Conservation (phyloP, 2,329 filamentous ascomycete genomes). For the Penicillium sp. region DNA sequence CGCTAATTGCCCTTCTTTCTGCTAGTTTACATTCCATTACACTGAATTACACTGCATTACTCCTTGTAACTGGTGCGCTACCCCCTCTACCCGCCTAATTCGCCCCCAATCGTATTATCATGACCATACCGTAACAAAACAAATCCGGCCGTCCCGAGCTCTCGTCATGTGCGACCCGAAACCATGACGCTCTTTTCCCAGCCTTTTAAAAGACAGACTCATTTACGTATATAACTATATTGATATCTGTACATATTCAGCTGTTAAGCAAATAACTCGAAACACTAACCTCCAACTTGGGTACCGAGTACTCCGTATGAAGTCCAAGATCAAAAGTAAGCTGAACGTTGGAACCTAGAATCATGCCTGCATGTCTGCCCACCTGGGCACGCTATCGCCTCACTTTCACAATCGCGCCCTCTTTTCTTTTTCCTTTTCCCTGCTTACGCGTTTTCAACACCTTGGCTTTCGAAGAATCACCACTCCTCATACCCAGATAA, state of each 20-base stretch:
- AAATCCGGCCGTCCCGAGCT: slow-evolving; percentile 9
- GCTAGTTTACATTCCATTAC: slow-evolving; percentile 5
- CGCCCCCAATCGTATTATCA: slow-evolving; percentile 1
- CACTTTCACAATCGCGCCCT: slow-evolving; percentile 1
- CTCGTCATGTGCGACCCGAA: slow-evolving; percentile 10
- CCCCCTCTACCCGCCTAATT: background rate
- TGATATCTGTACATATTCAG: too few relatives aligned
- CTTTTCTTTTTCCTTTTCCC: background rate
- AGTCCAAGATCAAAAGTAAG: too few relatives aligned
- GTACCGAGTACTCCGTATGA: too few relatives aligned
- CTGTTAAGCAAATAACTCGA: too few relatives aligned
- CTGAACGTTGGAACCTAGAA: too few relatives aligned
- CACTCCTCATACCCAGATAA: background rate
- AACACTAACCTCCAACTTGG: too few relatives aligned
- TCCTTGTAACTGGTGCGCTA: background rate
- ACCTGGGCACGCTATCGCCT: slow-evolving; percentile 6
- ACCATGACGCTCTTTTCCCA: slow-evolving; percentile 2
- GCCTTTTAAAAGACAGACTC: background rate
- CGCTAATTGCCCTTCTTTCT: slow-evolving; percentile 15
- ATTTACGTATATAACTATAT: background rate
- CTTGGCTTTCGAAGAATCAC: background rate
- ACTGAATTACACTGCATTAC: background rate
- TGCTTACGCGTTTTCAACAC: background rate
- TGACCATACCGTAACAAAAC: slow-evolving; percentile 1
- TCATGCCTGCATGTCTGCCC: slow-evolving; percentile 3